Evolutionary conservation across 2,329 filamentous ascomycete genomes (phyloP), one percentile per base, ranked within the genome.

Genomic region (Amesomyces nigricolor): DNA sequence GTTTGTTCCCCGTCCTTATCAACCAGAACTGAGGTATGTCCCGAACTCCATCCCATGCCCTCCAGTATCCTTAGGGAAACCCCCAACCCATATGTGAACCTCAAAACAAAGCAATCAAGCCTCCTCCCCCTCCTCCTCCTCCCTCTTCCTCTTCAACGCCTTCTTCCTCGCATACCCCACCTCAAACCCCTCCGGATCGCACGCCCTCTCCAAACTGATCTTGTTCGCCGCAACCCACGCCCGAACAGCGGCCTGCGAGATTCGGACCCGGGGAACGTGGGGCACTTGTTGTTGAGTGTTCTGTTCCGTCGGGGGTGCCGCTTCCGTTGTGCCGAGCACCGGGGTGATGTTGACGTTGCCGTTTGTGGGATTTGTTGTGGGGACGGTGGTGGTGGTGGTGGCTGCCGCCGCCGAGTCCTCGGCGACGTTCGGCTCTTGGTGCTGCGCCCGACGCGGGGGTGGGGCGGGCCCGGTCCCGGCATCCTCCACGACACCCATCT

Each of bases 161-260:
- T 35, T 71, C n/a, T 75, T 78, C 47, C 78, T 71, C 11, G 81
- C 82, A 69, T 87, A 88, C 51, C 82, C 79, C 59, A 86, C 82
- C 6, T 86, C 71, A 62, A 96, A 96, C 1, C 88, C 90, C 1
- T 84, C 79, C 5, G 85, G 80, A 68, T 89, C 86, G 51, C 94
- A 88, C 1, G 85, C 78, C 64, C 78, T 79, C 51, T 81, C 78
- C 49, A 92, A 67, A 50, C 78, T 78, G 54, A 91, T 80, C 44
- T 75, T 73, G 64, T 90, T 79, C 54, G 71, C 73, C 47, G 78
- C 74, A 10, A 86, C 81, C 83, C 89, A 95, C 40, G 77, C 78
- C 63, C 83, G 76, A 5, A 95, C 73, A 3, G 73, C 76, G 35
- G 75, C 72, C 67, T 78, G 81, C 56, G 80, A 77, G 54, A 85